Evolutionary conservation across 1,139 yeast species (phyloP).

Genomic region (Hemisphaericaspora lyxosophila): DNA sequence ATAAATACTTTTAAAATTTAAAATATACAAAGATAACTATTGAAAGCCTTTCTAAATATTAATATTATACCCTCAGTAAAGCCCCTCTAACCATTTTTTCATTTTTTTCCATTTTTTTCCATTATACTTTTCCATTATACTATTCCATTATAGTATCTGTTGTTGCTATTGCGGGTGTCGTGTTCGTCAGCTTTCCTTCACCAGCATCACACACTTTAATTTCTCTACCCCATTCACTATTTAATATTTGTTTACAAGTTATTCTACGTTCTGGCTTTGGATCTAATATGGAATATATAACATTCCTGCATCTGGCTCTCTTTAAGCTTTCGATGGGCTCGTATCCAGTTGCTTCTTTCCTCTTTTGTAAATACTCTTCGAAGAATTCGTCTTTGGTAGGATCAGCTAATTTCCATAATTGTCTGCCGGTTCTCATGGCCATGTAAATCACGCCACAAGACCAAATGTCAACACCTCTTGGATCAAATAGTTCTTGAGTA

Average conservation of each 20-base stretch:
- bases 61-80: background rate
- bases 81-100: too few relatives aligned
- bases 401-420: conserved; percentile 85
- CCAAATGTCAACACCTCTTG: conserved; percentile 93
- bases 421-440: conserved; percentile 98
- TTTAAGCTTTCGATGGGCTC: conserved; percentile 85
- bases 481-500: conserved; percentile 72
- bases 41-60: too few relatives aligned
- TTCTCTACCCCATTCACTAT: conserved; percentile 95
- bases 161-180: background rate
- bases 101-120: background rate
- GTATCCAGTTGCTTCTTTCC: conserved; percentile 82
- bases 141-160: background rate
- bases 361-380: conserved; percentile 64
- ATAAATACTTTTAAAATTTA: too few relatives aligned
- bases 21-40: too few relatives aligned
- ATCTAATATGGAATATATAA: conserved; percentile 85
- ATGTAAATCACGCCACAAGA: conserved; percentile 94
- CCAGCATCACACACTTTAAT: conserved; percentile 77
- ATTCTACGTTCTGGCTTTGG: conserved; percentile 87
- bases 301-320: conserved; percentile 85
- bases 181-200: conserved; percentile 14
- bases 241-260: conserved; percentile 82
- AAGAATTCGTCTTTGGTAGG: conserved; percentile 77
- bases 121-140: background rate